phyloP scores from a whole-genome alignment of 768 basidiomycete genomes.

The Phaffia australis region DNA sequence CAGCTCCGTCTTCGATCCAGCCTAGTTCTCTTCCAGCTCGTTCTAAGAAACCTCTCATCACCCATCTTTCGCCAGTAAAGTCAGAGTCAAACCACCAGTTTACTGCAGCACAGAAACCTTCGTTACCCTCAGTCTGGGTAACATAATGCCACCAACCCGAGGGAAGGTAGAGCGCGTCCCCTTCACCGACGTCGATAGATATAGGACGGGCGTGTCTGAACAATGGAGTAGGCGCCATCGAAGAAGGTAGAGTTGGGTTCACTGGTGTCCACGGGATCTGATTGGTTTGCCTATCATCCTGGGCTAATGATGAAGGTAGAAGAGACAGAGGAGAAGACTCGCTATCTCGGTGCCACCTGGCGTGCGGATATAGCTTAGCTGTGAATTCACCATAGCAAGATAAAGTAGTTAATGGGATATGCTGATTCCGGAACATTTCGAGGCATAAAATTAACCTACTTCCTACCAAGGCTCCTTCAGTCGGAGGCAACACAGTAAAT shows the following conservation, averaged over 20 bases:
- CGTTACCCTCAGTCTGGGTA: conserved; percentile 44
- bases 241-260: conserved; percentile 48
- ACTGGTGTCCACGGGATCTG: conserved; percentile 75
- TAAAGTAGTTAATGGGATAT: background rate
- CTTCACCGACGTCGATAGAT: conserved; percentile 53
- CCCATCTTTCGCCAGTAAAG: conserved; percentile 13
- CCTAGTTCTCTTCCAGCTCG: no score
- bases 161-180: conserved; percentile 81
- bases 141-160: conserved; percentile 92
- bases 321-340: conserved; percentile 24
- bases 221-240: conserved; percentile 37
- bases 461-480: conserved; percentile 71
- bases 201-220: conserved; percentile 51
- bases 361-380: conserved; percentile 59
- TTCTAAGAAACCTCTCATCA: background rate
- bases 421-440: conserved; percentile 2
- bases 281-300: conserved; percentile 24
- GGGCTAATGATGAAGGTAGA: conserved; percentile 12
- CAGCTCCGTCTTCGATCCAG: no score
- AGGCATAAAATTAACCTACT: conserved; percentile 44
- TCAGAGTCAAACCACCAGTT: conserved; percentile 35
- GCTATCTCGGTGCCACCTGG: conserved; percentile 47
- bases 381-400: conserved; percentile 21
- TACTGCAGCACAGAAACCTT: conserved; percentile 35
- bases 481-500: conserved; percentile 76